Base-by-base conservation (phyloP, 192 early-diverging fungal genomes). In the Backusella morwellensis region DNA sequence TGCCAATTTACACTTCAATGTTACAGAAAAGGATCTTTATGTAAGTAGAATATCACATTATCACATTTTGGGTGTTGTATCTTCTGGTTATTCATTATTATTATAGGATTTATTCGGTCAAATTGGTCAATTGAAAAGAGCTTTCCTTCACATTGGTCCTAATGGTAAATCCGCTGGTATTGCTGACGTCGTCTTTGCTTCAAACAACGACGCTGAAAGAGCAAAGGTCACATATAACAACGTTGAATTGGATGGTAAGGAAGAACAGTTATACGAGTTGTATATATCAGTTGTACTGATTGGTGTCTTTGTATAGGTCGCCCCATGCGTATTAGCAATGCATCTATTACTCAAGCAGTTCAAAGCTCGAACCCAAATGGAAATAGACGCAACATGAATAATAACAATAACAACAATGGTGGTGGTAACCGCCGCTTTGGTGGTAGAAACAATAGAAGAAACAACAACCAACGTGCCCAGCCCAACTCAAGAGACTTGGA, bases 11-110 rank as follows among this genome's bases (percentile, higher is more conserved):
- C 85, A 86, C 50, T 87, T 86, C 77, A 85, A 85, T 80, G 88
- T 89, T 17, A 86, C 88, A 38, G 78, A 87, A 76, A 84, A 87
- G 56, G 88, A 89, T 74, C 84, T 89, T 76, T 80, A 87, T 72
- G 88, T 89, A 76, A 56, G 66, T 73, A 26, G 14, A 35, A 66
- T 15, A 11, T 2, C 1, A 6, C 1, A 5, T 17, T 15, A 11
- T 2, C 1, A 6, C 1, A 5, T 17, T 3, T 4, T 8, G 2
- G 9, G n/a, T 71, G 2, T 21, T 19, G 26, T 35, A 9, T 59
- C 14, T 70, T 35, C 11, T 68, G 35, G 66, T 47, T 63, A 11
- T 34, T 47, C n/a, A 8, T 68, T 23, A 70, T 47, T 63, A 26
- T 34, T 56, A 35, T 78, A 89, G 88, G 87, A 86, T 47, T 80